Base-by-base conservation (phyloP, 257 asterid species). In the Echium plantagineum region DNA sequence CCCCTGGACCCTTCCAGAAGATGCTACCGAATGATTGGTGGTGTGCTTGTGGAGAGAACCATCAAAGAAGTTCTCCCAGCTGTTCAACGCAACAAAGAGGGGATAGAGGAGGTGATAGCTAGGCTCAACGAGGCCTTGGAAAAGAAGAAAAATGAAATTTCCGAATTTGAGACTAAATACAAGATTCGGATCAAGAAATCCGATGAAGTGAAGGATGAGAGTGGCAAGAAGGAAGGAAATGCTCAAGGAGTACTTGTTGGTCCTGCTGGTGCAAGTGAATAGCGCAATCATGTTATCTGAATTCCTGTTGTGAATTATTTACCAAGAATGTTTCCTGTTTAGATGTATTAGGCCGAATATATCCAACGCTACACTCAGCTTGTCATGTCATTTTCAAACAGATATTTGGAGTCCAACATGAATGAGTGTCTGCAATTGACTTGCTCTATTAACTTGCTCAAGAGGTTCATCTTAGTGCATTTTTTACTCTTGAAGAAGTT, bases 211-310 rank as follows among this genome's bases (percentile, higher is more conserved):
- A 85, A 78, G 69, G 99, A 83, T 48, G 97, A 82, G 57, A 28
- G 85, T 52, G 77, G 81, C 46, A 83, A 81, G 75, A 93, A 93
- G 77, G 99, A 86, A 81, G 96, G 95, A 38, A 74, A 88, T 53
- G 96, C 96, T 21, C 99, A 93, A 71, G 97, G 99, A 55, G 99
- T 93, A 55, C 94, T 93, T 71, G 96, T 93, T 58, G 97, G 94
- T 48, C 85, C 95, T 64, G 98, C 94, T 42, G 84, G 77, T 63
- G 63, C 75, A 66, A 65, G 74, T 67, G 82, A 71, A 65, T 71
- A 70, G 77, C 52, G 26, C 52, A 54, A 10, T 57, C 18, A 62
- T 38, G 35, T 66, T 52, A n/a, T 17, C 21, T 46, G 19, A 62
- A 20, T 51, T 18, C 52, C 17, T n/a, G 12, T 35, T 22, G 0